Base-by-base conservation (phyloP, 768 basidiomycete species). In the Dacryopinax primogenitus region DNA sequence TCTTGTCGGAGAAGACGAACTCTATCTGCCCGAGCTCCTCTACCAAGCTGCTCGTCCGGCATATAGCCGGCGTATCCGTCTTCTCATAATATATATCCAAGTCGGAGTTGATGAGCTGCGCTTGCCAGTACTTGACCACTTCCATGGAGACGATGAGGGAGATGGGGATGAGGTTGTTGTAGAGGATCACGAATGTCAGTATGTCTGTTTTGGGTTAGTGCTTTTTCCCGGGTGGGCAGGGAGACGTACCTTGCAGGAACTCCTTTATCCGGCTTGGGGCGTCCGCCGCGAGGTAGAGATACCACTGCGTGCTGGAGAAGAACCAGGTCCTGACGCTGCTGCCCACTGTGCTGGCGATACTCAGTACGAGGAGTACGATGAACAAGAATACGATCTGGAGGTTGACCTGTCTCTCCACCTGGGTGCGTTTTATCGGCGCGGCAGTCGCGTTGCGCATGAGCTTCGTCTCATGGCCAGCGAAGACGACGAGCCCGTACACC, bases 111-210 rank as follows among this genome's bases (percentile, higher is more conserved):
- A 99, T 99, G 63, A 97, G 82, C 35, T 90, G 88, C 1, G 96
- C 94, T 77, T 98, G 96, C 74, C 96, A 93, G 72, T 88, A 98
- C 74, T 97, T 97, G 78, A 99, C 96, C 34, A 98, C 89, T 78
- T 99, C 96, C 88, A 98, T 98, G 2, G 96, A 98, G 70, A 99
- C 96, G 71, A 98, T 95, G 70, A 99, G 86, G 65, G 95, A 98
- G 71, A 99, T 99, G 2, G 95, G 95, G 67, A 99, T 98, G 70
- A 99, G 82, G 78, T 98, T 99, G 79, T 97, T 98, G 81, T 97
- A 98, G 39, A 97, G 81, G 75, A 99, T 95, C 76, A 98, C 90
- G 79, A 97, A 99, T 11, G 96, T 98, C 37, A 99, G 81, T 65
- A 98, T 92, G 74, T 99, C 95, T 91, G 70, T 66, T 30, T 64